Evolutionary conservation across 306 rosid species (phyloP).

Genomic region (Lagenaria siceraria): DNA sequence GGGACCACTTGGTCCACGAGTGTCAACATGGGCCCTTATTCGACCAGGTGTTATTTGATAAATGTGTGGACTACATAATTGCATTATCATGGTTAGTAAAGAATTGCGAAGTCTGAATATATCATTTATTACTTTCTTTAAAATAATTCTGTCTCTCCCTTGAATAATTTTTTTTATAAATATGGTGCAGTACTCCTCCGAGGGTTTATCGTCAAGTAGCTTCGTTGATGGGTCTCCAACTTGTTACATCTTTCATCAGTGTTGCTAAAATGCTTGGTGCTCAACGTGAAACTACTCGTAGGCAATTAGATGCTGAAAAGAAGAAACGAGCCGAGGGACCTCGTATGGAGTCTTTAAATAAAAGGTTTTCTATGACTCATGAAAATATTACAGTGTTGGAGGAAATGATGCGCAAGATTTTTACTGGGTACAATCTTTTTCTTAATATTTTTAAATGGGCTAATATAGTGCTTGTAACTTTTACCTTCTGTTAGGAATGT

Average conservation of each 20-base stretch:
- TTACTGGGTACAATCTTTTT: constrained; percentile 69
- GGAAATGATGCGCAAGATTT: constrained; percentile 97
- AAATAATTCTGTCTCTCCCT: constrained; percentile 9
- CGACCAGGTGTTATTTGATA: constrained; percentile 86
- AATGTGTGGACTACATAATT: constrained; percentile 95
- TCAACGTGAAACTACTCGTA: constrained; percentile 89
- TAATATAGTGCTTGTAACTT: background rate
- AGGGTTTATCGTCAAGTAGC: constrained; percentile 96
- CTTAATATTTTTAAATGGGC: background rate
- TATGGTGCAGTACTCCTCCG: constrained; percentile 79
- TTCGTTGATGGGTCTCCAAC: constrained; percentile 80
- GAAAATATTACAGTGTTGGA: constrained; percentile 71
- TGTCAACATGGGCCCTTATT: constrained; percentile 90
- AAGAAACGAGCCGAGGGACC: constrained; percentile 84
- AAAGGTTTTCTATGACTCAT: constrained; percentile 74
- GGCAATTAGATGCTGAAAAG: constrained; percentile 96
- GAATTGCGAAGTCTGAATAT: constrained; percentile 5
- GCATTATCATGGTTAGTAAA: constrained; percentile 84
- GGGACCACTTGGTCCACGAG: constrained; percentile 76
- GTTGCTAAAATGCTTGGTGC: constrained; percentile 71
- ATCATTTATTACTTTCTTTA: constrained; percentile 2
- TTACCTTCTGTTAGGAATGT: background rate
- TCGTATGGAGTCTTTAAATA: constrained; percentile 78
- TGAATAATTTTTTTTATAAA: background rate
- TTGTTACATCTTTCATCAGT: constrained; percentile 78